Base-by-base conservation (phyloP, 495 filamentous ascomycete genomes). In the Melanomma pulvis-pyrius region DNA sequence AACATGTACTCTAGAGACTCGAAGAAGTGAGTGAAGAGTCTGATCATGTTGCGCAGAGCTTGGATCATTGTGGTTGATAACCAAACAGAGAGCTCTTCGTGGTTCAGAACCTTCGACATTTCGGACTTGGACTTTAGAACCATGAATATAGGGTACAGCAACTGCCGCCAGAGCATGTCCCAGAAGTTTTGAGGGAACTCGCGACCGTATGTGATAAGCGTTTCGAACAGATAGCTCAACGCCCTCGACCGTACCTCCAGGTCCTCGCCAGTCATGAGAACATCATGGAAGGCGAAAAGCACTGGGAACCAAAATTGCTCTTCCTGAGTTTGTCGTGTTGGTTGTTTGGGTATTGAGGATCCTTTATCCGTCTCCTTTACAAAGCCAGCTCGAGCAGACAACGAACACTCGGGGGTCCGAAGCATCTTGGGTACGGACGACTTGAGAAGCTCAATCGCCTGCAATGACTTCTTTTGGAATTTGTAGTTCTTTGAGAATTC, bases 11-110 rank as follows among this genome's bases (percentile, higher is more conserved):
- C 92, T 26, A 99, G 79, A 0, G 91, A 84, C 60, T 96, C 92
- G 69, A 98, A 99, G 77, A 97, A 98, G 76, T 99, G 94, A 0
- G 94, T 99, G 74, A 99, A 98, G 25, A 99, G 85, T 0, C 90
- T 92, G 71, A 99, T 97, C 90, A 99, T 96, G 77, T 97, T 98
- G 51, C 94, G 87, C 67, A 99, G 79, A 17, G 94, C 94, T 76
- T 99, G 94, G 49, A 99, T 99, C 92, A 99, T 98, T 21, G 94
- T 99, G 0, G 94, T 99, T 13, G 92, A 97, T 34, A 99, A 83
- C 94, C 94, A 99, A n/a, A 99, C 94, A 0, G 93, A 97, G 21
- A 97, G 82, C 70, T 97, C 92, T 74, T 99, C 94, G 68, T 96
- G 92, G 63, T 91, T 97, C 2, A 91, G 84, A 19, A 91, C 90